Conservation (phyloP, 352 stramenopile genomes). For the Phytophthora gonapodyides region DNA sequence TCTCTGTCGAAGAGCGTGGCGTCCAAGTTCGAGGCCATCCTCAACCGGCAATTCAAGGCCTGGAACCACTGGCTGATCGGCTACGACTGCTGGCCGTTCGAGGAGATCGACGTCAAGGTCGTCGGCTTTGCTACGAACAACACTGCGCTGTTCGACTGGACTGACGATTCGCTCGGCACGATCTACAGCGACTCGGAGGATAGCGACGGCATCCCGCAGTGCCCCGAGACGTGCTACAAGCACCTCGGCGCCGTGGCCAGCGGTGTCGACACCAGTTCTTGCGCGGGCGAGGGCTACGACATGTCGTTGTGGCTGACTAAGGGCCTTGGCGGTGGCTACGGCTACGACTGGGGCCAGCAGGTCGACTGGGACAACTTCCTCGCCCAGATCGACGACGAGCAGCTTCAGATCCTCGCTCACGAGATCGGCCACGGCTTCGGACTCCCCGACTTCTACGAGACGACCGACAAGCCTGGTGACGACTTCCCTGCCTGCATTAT, state of each 20-base stretch:
- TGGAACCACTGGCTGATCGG: conserved; percentile 36
- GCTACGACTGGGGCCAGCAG: conserved; percentile 23
- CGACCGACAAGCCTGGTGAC: conserved; percentile 8
- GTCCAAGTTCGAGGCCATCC: conserved; percentile 52
- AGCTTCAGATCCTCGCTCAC: conserved; percentile 34
- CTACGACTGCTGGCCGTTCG: conserved; percentile 48
- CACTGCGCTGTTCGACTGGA: conserved; percentile 45
- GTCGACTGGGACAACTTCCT: conserved; percentile 38
- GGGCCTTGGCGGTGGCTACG: conserved; percentile 29
- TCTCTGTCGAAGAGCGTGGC: conserved; percentile 43
- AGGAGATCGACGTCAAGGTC: conserved; percentile 45
- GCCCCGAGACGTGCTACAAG: conserved; percentile 47
- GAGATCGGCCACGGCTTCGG: conserved; percentile 39
- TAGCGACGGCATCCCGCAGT: conserved; percentile 18
- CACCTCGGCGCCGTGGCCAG: too few species aligned
- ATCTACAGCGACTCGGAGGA: conserved; percentile 33
- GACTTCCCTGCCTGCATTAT: conserved; percentile 20
- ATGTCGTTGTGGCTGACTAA: too few species aligned
- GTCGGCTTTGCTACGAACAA: conserved; percentile 46
- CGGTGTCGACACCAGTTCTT: too few species aligned
- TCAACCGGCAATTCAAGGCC: conserved; percentile 36
- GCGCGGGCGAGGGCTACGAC: too few species aligned
- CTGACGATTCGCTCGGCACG: conserved; percentile 40
- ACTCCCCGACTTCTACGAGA: conserved; percentile 26
- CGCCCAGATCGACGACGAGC: conserved; percentile 36